Evolutionary conservation across 2,329 filamentous ascomycete genomes (phyloP), one percentile per base, ranked within the genome.

Genomic region (Hypoxylon sp.): DNA sequence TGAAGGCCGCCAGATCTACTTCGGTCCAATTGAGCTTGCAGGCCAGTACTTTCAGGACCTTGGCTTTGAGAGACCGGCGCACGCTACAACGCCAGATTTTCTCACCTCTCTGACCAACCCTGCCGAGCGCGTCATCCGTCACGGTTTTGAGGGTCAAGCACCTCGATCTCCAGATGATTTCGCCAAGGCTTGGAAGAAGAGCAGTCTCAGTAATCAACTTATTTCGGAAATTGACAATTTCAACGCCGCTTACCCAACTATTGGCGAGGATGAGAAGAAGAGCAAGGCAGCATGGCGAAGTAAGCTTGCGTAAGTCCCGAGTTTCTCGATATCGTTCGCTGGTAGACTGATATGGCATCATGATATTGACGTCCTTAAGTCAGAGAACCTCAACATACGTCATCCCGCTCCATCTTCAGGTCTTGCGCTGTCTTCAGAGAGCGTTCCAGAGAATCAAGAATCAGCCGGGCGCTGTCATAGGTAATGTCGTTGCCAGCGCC

Each of bases 41-140:
- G 85, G 80, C 63, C 80, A 86, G 55, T 92, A 91, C 77, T 92
- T 92, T 67, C 78, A 88, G 69, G 80, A 86, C 63, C 82, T 92
- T 0, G 90, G 90, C 5, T 92, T 90, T 73, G 83, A 87, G 17
- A 89, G 87, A 72, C 88, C 89, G 2, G 77, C 86, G 0, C 85
- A 89, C 89, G 90, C 90, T 78, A 92, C 90, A 0, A 90, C 87
- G 0, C 87, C 90, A 13, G 90, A 92, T 76, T 92, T 92, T 80
- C 79, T 92, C 43, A 92, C 90, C 1, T 90, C 89, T 21, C 88
- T 92, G 79, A 91, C 89, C 2, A 85, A 83, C 57, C 80, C 87
- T 2, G 72, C 78, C 21, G 87, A 89, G 78, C 86, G 87, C 60
- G 70, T 85, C 25, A 80, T 87, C 19, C 83, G 84, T 46, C 74